These are phyloP conservation scores for Hanseniaspora sp. DNA, from an alignment of 1,139 yeast genomes.

Conservation along the genomic window DNA sequence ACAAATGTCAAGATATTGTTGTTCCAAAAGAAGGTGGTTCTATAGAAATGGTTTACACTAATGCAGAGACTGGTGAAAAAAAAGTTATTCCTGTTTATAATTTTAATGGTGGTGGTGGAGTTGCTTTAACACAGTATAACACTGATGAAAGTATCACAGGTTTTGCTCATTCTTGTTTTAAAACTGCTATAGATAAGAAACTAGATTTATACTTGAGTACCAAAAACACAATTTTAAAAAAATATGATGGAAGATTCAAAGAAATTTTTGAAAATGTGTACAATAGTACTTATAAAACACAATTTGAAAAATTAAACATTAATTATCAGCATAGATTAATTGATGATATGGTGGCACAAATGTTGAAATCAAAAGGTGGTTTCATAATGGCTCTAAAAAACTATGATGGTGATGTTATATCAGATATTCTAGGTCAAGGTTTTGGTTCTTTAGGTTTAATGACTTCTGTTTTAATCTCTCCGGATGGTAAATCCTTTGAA, in stretches of 20 bases:
- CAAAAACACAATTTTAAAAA: conserved; percentile 69
- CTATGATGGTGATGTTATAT: conserved; percentile 79
- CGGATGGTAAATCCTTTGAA: conserved; percentile 75
- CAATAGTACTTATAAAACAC: conserved; percentile 43
- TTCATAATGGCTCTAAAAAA: conserved; percentile 73
- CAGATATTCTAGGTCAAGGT: conserved; percentile 79
- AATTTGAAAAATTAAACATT: conserved; percentile 56
- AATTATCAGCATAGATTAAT: conserved; percentile 74
- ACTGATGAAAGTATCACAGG: conserved; percentile 70
- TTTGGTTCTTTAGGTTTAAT: conserved; percentile 73
- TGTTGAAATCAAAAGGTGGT: conserved; percentile 77
- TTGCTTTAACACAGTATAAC: conserved; percentile 72
- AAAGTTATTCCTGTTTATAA: conserved; percentile 46
- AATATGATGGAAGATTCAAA: conserved; percentile 72
- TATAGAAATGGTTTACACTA: conserved; percentile 49
- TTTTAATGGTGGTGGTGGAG: conserved; percentile 51
- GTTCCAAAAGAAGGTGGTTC: conserved; percentile 54
- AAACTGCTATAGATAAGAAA: conserved; percentile 55
- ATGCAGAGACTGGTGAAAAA: conserved; percentile 41
- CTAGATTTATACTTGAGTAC: conserved; percentile 63
- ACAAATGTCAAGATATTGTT: conserved; percentile 66
- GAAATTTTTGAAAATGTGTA: conserved; percentile 64
- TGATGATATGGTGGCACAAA: conserved; percentile 84
- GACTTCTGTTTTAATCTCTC: conserved; percentile 78
- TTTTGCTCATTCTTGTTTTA: conserved; percentile 70